Percentiles rank a stretch among this genome's conserved stretches.
phyloP scores from a whole-genome alignment of 1,139 yeast genomes.

The Candida gigantensis region DNA sequence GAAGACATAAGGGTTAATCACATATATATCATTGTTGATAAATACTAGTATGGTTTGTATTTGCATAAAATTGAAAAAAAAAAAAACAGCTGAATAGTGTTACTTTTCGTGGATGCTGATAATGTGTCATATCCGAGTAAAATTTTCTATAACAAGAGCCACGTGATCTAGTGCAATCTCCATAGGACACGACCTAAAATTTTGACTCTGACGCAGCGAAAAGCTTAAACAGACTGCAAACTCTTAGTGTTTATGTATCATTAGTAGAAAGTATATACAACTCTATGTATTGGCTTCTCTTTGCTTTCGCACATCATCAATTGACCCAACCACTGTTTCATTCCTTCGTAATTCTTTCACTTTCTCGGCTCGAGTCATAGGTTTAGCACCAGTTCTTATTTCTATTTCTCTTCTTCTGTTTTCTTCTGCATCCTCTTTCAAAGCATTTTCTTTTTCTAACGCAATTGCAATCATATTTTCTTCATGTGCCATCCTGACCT shows the following conservation, averaged over 20 bases:
- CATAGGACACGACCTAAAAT: too few species aligned
- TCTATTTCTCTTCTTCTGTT: conserved; percentile 45
- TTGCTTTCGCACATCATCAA: conserved; percentile 41
- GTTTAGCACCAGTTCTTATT: conserved; percentile 42
- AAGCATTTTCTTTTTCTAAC: conserved; percentile 51
- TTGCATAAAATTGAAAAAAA: not conserved
- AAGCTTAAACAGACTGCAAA: too few species aligned
- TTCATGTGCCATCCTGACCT: conserved; percentile 53
- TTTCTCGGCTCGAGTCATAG: conserved; percentile 53
- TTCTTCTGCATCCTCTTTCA: conserved; percentile 54
- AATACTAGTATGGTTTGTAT: not conserved
- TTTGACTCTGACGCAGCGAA: too few species aligned
- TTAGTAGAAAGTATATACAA: too few species aligned
- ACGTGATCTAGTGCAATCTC: too few species aligned
- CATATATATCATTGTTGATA: conserved; percentile 14
- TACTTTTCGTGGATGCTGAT: not conserved
- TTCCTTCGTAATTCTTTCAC: conserved; percentile 59
- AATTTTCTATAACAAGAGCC: too few species aligned
- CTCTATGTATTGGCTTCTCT: conserved; percentile 8
- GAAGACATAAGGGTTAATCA: conserved; percentile 27
- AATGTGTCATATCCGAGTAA: too few species aligned
- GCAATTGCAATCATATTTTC: conserved; percentile 53
- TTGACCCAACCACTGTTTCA: conserved; percentile 68
- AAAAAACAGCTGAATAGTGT: not conserved
- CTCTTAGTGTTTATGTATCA: too few species aligned